Evolutionary conservation across 495 filamentous ascomycete genomes (phyloP).

Genomic region (Aspergillus hancockii): DNA sequence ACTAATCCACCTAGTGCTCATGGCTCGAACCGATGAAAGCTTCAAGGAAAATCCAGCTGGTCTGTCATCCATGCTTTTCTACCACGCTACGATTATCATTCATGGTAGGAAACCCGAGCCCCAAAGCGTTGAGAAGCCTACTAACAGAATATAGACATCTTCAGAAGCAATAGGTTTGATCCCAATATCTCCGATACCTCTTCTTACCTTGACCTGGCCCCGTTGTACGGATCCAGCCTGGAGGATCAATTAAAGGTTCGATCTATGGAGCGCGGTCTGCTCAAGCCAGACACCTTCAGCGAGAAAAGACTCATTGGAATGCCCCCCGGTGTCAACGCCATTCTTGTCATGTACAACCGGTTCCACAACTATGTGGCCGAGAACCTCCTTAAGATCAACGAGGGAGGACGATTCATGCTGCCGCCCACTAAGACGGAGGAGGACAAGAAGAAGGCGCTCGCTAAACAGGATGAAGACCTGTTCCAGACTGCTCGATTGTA

Average conservation of each 20-base stretch:
- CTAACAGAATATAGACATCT: constrained; percentile 33
- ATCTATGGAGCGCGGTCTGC: constrained; percentile 43
- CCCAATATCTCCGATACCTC: constrained; percentile 49
- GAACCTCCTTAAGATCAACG: constrained; percentile 38
- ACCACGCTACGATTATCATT: constrained; percentile 50
- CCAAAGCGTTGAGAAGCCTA: not conserved
- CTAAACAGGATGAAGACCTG: constrained; percentile 38
- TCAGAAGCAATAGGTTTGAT: constrained; percentile 47
- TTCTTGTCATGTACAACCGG: constrained; percentile 44
- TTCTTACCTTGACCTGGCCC: constrained; percentile 57
- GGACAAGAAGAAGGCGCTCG: constrained; percentile 7
- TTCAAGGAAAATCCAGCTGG: constrained; percentile 15
- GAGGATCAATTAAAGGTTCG: constrained; percentile 49
- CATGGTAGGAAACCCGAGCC: constrained; percentile 28
- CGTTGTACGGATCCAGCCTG: constrained; percentile 53
- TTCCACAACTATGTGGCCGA: constrained; percentile 45
- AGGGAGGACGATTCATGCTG: constrained; percentile 37
- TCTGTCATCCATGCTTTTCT: constrained; percentile 30
- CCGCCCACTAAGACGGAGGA: not conserved
- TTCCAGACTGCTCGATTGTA: constrained; percentile 43
- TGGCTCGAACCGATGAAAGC: constrained; percentile 14
- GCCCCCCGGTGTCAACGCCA: constrained; percentile 46
- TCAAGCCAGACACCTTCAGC: constrained; percentile 56
- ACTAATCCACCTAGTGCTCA: constrained; percentile 8
- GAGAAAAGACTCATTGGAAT: constrained; percentile 49